Percentiles rank a stretch among this genome's conserved stretches.
These are phyloP conservation scores for Teunomyces tritomae DNA, from an alignment of 805 yeast genomes.

Conservation along the genomic window DNA sequence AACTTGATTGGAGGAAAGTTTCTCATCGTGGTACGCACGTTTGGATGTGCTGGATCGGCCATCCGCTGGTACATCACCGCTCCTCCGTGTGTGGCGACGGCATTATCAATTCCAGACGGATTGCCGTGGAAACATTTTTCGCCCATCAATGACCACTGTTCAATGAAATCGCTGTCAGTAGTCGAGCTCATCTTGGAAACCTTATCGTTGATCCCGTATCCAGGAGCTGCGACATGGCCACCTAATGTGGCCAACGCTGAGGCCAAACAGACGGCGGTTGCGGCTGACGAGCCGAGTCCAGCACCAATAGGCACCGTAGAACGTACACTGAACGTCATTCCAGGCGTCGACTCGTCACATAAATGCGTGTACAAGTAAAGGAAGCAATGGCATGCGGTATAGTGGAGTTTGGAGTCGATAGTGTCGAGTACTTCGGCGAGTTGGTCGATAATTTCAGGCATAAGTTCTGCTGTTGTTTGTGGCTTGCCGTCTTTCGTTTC, in stretches of 20 bases:
- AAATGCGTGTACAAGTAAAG: slow-evolving; percentile 69
- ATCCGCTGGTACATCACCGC: slow-evolving; percentile 85
- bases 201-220: slow-evolving; percentile 30
- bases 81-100: slow-evolving; percentile 94
- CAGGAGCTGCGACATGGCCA: slow-evolving; percentile 46
- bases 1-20: slow-evolving; percentile 72
- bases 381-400: slow-evolving; percentile 79
- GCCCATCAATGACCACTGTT: slow-evolving; percentile 87
- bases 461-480: slow-evolving; percentile 49
- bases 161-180: slow-evolving; percentile 53
- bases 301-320: slow-evolving; percentile 95
- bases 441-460: slow-evolving; percentile 54
- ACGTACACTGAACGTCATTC: slow-evolving; percentile 61
- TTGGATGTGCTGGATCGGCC: slow-evolving; percentile 49
- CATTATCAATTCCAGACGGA: slow-evolving; percentile 95
- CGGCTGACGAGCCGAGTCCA: slow-evolving; percentile 93
- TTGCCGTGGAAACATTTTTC: slow-evolving; percentile 95
- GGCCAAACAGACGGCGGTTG: slow-evolving; percentile 80
- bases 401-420: slow-evolving; percentile 57
- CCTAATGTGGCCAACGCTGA: slow-evolving; percentile 68
- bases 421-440: slow-evolving; percentile 44
- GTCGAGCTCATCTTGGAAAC: slow-evolving; percentile 20
- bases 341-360: slow-evolving; percentile 46
- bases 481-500: slow-evolving; percentile 23
- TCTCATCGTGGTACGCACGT: slow-evolving; percentile 64